These are phyloP conservation scores for Amylocystis lapponica DNA, from an alignment of 768 basidiomycete species.

Conservation along the genomic window DNA sequence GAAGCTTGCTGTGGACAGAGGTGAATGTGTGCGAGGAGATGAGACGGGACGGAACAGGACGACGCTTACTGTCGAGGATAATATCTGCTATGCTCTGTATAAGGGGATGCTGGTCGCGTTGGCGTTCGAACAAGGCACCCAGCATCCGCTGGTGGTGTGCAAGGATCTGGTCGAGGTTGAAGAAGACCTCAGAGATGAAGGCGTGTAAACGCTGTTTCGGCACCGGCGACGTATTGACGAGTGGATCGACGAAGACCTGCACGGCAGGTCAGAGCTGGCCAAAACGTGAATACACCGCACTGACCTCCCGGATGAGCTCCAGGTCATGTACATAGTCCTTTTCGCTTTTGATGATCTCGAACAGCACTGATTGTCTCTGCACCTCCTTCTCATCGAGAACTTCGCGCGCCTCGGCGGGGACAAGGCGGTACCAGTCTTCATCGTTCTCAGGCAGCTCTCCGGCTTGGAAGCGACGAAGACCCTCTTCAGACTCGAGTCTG, in stretches of 20 bases:
- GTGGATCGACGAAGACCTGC: conserved; percentile 69
- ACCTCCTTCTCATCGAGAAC: conserved; percentile 74
- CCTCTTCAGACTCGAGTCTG: conserved; percentile 61
- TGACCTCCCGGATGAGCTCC: conserved; percentile 59
- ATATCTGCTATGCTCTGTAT: conserved; percentile 82
- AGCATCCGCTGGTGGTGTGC: conserved; percentile 66
- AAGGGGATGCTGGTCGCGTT: conserved; percentile 80
- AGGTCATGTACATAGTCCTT: conserved; percentile 84
- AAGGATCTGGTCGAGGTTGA: conserved; percentile 68
- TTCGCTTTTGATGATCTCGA: conserved; percentile 89
- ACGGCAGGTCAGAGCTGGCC: neutral
- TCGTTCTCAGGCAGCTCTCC: conserved; percentile 61
- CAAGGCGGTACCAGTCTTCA: conserved; percentile 79
- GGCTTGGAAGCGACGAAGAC: conserved; percentile 59
- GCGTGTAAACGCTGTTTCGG: conserved; percentile 55
- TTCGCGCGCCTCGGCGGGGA: conserved; percentile 64
- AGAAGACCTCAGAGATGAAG: conserved; percentile 81
- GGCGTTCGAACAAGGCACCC: conserved; percentile 67
- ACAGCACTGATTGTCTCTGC: conserved; percentile 79
- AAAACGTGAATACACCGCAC: conserved; percentile 7
- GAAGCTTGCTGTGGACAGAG: conserved; percentile 3
- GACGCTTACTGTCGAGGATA: conserved; percentile 63
- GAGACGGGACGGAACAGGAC: conserved; percentile 2
- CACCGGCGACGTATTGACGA: conserved; percentile 53
- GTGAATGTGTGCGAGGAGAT: too few species aligned